A percentile compares a stretch with the other conserved stretches of the same genome.
These are phyloP conservation scores for Aspergillus ruber DNA, from an alignment of 2,329 filamentous ascomycete species.

Conservation along the genomic window DNA sequence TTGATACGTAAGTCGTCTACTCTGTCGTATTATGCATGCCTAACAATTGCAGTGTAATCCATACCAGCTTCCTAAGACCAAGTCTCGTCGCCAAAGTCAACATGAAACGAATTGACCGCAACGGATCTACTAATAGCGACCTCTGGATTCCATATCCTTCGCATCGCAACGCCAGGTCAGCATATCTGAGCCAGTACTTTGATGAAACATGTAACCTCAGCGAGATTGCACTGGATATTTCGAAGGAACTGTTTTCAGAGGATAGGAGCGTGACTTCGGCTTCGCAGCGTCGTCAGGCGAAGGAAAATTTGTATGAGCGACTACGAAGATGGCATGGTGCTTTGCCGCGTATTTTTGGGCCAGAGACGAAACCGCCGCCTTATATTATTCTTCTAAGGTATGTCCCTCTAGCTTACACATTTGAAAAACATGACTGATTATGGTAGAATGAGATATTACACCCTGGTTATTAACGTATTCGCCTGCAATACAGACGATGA, in stretches of 20 bases:
- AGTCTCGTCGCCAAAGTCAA: constrained; percentile 31
- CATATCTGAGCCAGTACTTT: constrained; percentile 26
- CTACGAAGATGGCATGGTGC: constrained; percentile 24
- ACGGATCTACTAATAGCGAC: constrained; percentile 12
- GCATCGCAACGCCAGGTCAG: constrained; percentile 20
- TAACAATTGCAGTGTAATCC: constrained; percentile 21
- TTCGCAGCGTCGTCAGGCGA: constrained; percentile 13
- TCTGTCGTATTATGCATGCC: background rate
- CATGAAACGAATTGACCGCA: constrained; percentile 14
- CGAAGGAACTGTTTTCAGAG: constrained; percentile 23
- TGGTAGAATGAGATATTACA: constrained; percentile 29
- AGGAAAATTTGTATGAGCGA: constrained; percentile 23
- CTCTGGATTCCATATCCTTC: constrained; percentile 29
- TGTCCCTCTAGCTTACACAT: background rate
- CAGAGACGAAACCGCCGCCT: constrained; percentile 21
- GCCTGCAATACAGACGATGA: constrained; percentile 19
- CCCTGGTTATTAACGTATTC: constrained; percentile 31
- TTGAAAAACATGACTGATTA: background rate
- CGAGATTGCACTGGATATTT: constrained; percentile 31
- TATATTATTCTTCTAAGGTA: constrained; percentile 29
- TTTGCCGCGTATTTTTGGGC: constrained; percentile 24
- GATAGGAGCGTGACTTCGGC: constrained; percentile 4
- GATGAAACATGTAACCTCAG: constrained; percentile 29
- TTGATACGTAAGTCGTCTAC: constrained; percentile 29
- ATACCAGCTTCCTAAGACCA: constrained; percentile 30